Percentiles rank a stretch among this genome's conserved stretches.
phyloP scores from a whole-genome alignment of 257 asterid genomes.

The Ocimum tenuiflorum region DNA sequence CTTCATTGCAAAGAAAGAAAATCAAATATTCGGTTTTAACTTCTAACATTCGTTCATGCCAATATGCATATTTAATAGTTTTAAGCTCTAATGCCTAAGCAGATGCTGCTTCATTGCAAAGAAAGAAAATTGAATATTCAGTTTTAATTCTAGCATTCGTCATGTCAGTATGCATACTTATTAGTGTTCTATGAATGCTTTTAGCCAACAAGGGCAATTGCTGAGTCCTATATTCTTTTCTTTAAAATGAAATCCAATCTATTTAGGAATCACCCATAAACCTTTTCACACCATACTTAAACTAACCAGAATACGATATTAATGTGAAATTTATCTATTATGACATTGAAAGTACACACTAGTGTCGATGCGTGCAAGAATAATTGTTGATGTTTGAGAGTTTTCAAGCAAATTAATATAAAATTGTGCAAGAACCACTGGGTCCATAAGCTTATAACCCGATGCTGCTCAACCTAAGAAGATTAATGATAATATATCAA shows the following conservation, averaged over 20 bases:
- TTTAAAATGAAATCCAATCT: not conserved
- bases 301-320: not conserved
- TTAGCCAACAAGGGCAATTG: not conserved
- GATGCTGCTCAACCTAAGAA: not conserved
- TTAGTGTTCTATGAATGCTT: not conserved
- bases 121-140: not conserved
- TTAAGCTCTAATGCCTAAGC: not conserved
- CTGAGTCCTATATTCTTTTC: constrained; percentile 1
- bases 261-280: not conserved
- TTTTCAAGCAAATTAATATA: not conserved
- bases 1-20: not conserved
- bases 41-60: not conserved
- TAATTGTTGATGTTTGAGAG: not conserved
- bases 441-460: not conserved
- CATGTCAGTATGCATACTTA: not conserved
- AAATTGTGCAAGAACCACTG: constrained; percentile 3
- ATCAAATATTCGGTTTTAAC: not conserved
- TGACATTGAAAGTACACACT: not conserved
- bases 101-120: not conserved
- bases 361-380: not conserved
- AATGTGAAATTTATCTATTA: not conserved
- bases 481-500: not conserved
- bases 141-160: not conserved
- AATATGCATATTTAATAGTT: not conserved
- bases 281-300: not conserved